Percentiles rank a stretch among this genome's conserved stretches.
These are phyloP conservation scores for Ganoderma meredithae DNA, from an alignment of 1,284 basidiomycete genomes.

Conservation along the genomic window DNA sequence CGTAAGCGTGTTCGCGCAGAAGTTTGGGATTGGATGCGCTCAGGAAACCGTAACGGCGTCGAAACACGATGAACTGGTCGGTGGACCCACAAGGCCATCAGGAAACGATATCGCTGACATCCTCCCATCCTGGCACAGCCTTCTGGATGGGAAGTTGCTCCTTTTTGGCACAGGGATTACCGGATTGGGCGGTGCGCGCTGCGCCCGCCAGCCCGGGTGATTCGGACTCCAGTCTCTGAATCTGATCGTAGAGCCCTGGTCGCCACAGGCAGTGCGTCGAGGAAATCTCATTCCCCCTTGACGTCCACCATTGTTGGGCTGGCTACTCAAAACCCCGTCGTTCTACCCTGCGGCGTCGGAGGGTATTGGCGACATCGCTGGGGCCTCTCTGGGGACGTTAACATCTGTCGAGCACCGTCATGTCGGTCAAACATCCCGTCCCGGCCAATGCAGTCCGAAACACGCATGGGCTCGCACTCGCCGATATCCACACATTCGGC, in stretches of 20 bases:
- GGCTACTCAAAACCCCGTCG: neutral
- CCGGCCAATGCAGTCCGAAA: neutral
- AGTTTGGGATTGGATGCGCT: neutral
- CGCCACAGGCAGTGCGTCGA: constrained; percentile 8
- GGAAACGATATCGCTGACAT: neutral
- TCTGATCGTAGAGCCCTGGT: neutral
- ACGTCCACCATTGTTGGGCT: neutral
- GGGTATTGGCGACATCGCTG: neutral
- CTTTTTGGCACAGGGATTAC: neutral
- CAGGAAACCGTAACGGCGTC: neutral
- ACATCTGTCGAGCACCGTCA: neutral
- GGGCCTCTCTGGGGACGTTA: neutral
- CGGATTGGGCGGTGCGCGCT: constrained; percentile 1
- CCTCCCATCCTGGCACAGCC: neutral
- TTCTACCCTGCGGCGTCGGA: neutral
- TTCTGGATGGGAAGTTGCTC: neutral
- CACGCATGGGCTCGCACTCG: neutral
- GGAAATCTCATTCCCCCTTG: constrained; percentile 22
- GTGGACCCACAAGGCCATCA: constrained; percentile 8
- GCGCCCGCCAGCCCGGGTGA: neutral
- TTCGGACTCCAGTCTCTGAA: constrained; percentile 5
- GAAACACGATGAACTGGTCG: constrained; percentile 1
- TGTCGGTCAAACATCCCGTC: neutral
- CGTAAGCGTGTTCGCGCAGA: neutral
- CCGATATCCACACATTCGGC: neutral